A percentile compares a stretch with the other conserved stretches of the same genome.
These are phyloP conservation scores for Pyrus betulifolia DNA, from an alignment of 306 rosid genomes.

Conservation along the genomic window DNA sequence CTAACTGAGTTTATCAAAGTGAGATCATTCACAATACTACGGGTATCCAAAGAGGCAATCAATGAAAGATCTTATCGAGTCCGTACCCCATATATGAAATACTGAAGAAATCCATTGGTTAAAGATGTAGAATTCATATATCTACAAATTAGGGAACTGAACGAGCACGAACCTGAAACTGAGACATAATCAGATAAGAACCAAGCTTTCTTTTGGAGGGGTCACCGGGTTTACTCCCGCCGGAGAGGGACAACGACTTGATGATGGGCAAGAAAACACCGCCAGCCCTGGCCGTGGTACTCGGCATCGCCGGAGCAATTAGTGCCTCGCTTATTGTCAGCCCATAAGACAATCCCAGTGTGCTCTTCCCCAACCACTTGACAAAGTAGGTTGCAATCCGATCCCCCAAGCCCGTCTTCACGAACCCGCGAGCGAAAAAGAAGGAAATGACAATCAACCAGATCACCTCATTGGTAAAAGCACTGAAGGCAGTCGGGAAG, in stretches of 20 bases:
- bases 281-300: conserved; percentile 94
- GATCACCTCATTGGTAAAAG: conserved; percentile 87
- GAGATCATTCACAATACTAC: no score
- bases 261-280: conserved; percentile 93
- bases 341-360: conserved; percentile 81
- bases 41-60: no score
- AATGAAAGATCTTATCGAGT: no score
- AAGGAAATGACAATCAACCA: conserved; percentile 94
- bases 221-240: conserved; percentile 63
- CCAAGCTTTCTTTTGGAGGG: conserved; percentile 69
- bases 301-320: conserved; percentile 97
- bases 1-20: no score
- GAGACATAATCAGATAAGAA: conserved; percentile 70
- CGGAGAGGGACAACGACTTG: conserved; percentile 71
- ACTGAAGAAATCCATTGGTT: no score
- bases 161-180: conserved; percentile 63
- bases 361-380: conserved; percentile 83
- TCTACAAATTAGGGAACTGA: neutral
- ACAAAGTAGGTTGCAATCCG: conserved; percentile 86
- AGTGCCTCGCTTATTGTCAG: conserved; percentile 77
- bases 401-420: conserved; percentile 87
- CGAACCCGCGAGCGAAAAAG: conserved; percentile 95
- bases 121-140: neutral
- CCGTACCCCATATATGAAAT: no score
- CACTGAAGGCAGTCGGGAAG: conserved; percentile 65